Evolutionary conservation across 192 early-diverging fungal genomes (phyloP).

Genomic region (Entrophospora sp.): DNA sequence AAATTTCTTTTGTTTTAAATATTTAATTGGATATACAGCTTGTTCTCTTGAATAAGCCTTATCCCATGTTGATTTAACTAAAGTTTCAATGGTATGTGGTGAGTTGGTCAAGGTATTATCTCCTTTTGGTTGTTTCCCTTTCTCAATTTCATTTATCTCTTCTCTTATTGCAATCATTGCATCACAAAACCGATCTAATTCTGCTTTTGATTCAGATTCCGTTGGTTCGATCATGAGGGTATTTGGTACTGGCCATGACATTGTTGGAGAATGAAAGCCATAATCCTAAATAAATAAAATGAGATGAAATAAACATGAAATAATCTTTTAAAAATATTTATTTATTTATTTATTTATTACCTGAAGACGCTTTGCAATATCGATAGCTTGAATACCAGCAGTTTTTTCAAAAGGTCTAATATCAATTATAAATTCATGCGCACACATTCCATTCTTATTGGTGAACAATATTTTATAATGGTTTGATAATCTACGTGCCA

Average conservation of each 20-base stretch:
- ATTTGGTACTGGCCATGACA: slow-evolving; percentile 98
- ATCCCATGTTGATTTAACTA: slow-evolving; percentile 71
- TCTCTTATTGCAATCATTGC: slow-evolving; percentile 93
- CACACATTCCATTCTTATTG: slow-evolving; percentile 92
- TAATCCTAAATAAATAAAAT: slow-evolving; percentile 56
- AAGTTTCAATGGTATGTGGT: slow-evolving; percentile 75
- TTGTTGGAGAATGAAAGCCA: slow-evolving; percentile 97
- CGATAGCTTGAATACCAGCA: slow-evolving; percentile 83
- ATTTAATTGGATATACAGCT: slow-evolving; percentile 85
- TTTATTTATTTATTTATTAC: background rate
- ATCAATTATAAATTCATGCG: slow-evolving; percentile 99
- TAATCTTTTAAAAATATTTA: background rate
- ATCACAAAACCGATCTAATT: slow-evolving; percentile 96
- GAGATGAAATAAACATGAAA: background rate
- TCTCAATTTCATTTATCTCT: slow-evolving; percentile 85
- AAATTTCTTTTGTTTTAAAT: slow-evolving; percentile 86
- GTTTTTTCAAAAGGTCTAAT: slow-evolving; percentile 75
- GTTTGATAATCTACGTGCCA: slow-evolving; percentile 79
- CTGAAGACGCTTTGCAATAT: slow-evolving; percentile 96
- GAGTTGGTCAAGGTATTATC: slow-evolving; percentile 84
- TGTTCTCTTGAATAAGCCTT: slow-evolving; percentile 75
- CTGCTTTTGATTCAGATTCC: slow-evolving; percentile 87
- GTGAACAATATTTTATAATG: slow-evolving; percentile 92
- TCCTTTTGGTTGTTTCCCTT: slow-evolving; percentile 73
- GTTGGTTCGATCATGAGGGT: slow-evolving; percentile 99